These are phyloP conservation scores for Aquanectria penicillioides DNA, from an alignment of 2,329 filamentous ascomycete species.

Conservation along the genomic window DNA sequence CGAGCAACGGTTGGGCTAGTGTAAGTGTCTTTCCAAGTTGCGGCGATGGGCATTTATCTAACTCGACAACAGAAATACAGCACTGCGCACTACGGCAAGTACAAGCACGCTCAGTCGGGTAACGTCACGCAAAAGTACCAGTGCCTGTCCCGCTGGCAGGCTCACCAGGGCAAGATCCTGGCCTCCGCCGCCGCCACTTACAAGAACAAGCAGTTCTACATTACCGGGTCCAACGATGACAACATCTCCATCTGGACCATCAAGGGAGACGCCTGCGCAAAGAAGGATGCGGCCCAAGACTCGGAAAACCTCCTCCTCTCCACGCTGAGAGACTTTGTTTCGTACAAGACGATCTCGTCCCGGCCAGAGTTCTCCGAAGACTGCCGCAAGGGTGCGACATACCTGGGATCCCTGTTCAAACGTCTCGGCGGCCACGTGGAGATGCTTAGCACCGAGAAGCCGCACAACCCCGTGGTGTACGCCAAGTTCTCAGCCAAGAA, in stretches of 20 bases:
- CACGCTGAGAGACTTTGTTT: constrained; percentile 85
- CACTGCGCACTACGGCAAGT: constrained; percentile 71
- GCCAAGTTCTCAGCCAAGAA: constrained; percentile 86
- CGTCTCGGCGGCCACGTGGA: constrained; percentile 89
- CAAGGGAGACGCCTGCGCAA: constrained; percentile 47
- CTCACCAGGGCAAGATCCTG: constrained; percentile 87
- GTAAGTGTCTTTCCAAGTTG: constrained; percentile 59
- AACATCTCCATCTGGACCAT: constrained; percentile 90
- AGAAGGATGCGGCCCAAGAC: constrained; percentile 50
- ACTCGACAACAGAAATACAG: constrained; percentile 66
- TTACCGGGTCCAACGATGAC: constrained; percentile 94
- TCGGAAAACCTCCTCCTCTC: constrained; percentile 69
- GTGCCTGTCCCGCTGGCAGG: constrained; percentile 79
- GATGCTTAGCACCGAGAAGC: constrained; percentile 83
- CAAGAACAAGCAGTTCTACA: constrained; percentile 81
- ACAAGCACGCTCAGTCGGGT: constrained; percentile 57
- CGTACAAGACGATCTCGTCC: constrained; percentile 91
- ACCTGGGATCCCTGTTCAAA: constrained; percentile 89
- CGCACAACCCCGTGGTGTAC: constrained; percentile 91
- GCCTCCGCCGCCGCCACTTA: constrained; percentile 81
- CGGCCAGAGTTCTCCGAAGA: constrained; percentile 88
- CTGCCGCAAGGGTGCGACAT: constrained; percentile 91
- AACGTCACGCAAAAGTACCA: constrained; percentile 83
- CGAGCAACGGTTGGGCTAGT: constrained; percentile 87
- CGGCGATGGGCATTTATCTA: neutral